Conservation (phyloP, 192 early-diverging fungal species). For the Coemansia umbellata region DNA sequence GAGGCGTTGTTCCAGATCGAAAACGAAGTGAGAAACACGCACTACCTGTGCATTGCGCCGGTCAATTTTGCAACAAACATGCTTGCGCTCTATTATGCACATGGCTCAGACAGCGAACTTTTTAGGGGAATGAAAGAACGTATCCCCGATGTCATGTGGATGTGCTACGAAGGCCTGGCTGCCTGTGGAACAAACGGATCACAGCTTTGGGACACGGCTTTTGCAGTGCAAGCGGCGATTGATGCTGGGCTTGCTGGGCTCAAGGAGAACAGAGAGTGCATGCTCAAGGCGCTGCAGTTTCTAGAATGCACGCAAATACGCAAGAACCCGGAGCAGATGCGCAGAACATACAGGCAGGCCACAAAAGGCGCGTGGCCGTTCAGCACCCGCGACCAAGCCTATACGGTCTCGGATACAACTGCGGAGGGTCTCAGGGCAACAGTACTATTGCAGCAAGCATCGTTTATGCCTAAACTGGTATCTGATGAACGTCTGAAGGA, state of each 20-base stretch:
- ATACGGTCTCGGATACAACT: slow-evolving; percentile 94
- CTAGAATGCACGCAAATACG: slow-evolving; percentile 86
- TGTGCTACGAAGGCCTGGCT: slow-evolving; percentile 85
- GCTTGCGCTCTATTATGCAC: slow-evolving; percentile 79
- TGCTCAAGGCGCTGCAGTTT: slow-evolving; percentile 73
- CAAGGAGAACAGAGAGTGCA: slow-evolving; percentile 60
- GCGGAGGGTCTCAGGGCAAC: slow-evolving; percentile 86
- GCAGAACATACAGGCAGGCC: slow-evolving; percentile 72
- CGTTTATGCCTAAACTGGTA: slow-evolving; percentile 58
- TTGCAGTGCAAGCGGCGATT: slow-evolving; percentile 77
- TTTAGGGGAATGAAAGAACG: slow-evolving; percentile 72
- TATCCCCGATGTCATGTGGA: slow-evolving; percentile 88
- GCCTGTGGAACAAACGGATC: slow-evolving; percentile 96
- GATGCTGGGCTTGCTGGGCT: slow-evolving; percentile 75
- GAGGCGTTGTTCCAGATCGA: slow-evolving; percentile 78
- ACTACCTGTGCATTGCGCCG: slow-evolving; percentile 86
- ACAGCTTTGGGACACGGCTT: slow-evolving; percentile 95
- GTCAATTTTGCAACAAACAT: slow-evolving; percentile 94
- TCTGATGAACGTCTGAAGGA: slow-evolving; percentile 70
- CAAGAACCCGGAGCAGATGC: slow-evolving; percentile 61
- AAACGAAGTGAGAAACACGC: slow-evolving; percentile 86
- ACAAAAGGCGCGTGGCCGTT: slow-evolving; percentile 97
- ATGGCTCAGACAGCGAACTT: slow-evolving; percentile 76
- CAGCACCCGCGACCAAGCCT: slow-evolving; percentile 87
- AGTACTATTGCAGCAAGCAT: slow-evolving; percentile 67